phyloP scores from a whole-genome alignment of 768 basidiomycete genomes.

The Nidularia sp. region DNA sequence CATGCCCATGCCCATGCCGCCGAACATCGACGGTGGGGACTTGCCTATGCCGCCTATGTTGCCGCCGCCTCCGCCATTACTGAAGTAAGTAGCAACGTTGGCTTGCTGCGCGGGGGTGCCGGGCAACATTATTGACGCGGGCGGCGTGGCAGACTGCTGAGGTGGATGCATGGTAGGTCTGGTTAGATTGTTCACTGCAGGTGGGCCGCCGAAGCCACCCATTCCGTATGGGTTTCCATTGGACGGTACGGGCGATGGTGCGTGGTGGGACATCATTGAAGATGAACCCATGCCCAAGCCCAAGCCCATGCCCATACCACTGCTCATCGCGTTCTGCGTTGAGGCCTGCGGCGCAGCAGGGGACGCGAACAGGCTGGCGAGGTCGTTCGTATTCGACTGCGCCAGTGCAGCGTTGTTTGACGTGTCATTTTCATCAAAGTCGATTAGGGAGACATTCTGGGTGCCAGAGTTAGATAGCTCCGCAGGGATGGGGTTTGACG shows the following conservation, averaged over 20 bases:
- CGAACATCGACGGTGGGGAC: conserved; percentile 9
- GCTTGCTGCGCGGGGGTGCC: conserved; percentile 18
- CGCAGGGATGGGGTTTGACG: conserved; percentile 64
- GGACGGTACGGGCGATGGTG: conserved; percentile 20
- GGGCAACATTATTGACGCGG: conserved; percentile 35
- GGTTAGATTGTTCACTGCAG: not conserved
- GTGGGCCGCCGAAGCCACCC: not conserved
- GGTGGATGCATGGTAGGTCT: conserved; percentile 9
- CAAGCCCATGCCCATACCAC: not conserved
- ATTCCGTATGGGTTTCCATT: conserved; percentile 11
- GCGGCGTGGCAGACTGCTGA: conserved; percentile 25
- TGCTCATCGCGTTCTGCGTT: not conserved
- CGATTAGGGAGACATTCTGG: conserved; percentile 60
- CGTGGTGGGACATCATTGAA: conserved; percentile 10
- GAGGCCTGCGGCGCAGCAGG: conserved; percentile 12
- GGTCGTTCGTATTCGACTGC: conserved; percentile 41
- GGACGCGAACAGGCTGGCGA: conserved; percentile 57
- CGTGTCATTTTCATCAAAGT: conserved; percentile 58
- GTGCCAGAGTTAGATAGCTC: conserved; percentile 38
- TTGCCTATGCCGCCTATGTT: conserved; percentile 9
- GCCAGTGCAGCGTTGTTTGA: conserved; percentile 13
- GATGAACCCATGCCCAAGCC: not conserved
- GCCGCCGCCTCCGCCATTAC: conserved; percentile 17
- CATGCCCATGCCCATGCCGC: conserved; percentile 15
- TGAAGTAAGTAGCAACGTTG: too few species aligned